phyloP scores from a whole-genome alignment of 2,329 filamentous ascomycete species.

The Harringtonia lauricola region DNA sequence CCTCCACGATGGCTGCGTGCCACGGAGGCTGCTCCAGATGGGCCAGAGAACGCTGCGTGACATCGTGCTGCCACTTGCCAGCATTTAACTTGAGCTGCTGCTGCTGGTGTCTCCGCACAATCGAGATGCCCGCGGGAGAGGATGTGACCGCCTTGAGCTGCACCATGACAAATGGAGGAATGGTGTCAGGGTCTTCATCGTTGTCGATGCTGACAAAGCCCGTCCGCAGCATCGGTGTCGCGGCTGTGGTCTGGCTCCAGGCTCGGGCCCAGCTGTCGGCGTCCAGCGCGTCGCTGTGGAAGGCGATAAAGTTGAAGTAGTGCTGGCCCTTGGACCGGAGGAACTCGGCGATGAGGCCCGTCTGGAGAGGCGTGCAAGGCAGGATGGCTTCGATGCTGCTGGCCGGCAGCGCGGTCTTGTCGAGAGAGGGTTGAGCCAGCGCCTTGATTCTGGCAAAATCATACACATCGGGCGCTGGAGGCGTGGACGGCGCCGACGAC shows the following conservation, averaged over 20 bases:
- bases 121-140: not conserved
- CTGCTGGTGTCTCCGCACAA: not conserved
- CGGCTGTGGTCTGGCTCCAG: constrained; percentile 43
- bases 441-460: constrained; percentile 27
- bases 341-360: constrained; percentile 69
- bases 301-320: constrained; percentile 66
- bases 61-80: constrained; percentile 26
- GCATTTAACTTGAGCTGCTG: constrained; percentile 19
- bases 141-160: constrained; percentile 30
- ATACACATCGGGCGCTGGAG: constrained; percentile 13
- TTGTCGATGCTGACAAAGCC: constrained; percentile 58
- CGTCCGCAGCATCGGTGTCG: constrained; percentile 64
- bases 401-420: constrained; percentile 1
- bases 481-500: not conserved
- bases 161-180: constrained; percentile 61
- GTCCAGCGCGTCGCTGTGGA: constrained; percentile 31
- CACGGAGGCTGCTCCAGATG: constrained; percentile 49
- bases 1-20: constrained; percentile 40
- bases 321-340: constrained; percentile 51
- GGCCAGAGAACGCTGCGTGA: constrained; percentile 22
- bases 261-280: constrained; percentile 35
- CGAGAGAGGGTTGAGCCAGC: constrained; percentile 18
- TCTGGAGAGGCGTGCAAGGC: constrained; percentile 72
- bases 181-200: constrained; percentile 27
- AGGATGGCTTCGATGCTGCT: constrained; percentile 44